Conservation (phyloP, 2,329 filamentous ascomycete genomes). For the Trichocomaceae sp. region DNA sequence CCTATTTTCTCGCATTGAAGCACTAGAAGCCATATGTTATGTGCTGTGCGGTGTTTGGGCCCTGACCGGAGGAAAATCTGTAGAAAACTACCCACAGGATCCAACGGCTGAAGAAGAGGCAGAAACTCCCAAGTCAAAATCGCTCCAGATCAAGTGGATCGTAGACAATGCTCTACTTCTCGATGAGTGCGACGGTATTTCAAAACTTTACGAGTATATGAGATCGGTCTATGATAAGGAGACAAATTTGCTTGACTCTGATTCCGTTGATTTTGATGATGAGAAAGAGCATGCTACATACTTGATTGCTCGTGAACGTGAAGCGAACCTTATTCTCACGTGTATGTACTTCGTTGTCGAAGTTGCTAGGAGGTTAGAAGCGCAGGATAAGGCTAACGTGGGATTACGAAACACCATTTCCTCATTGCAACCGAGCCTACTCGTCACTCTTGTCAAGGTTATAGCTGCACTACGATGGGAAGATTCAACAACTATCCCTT, state of each 20-base stretch:
- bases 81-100: conserved; percentile 26
- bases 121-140: conserved; percentile 43
- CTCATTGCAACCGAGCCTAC: conserved; percentile 58
- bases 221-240: conserved; percentile 35
- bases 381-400: conserved; percentile 19
- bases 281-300: conserved; percentile 30
- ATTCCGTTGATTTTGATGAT: conserved; percentile 19
- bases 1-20: conserved; percentile 38
- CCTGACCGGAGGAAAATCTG: conserved; percentile 51
- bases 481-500: conserved; percentile 45
- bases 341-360: conserved; percentile 39
- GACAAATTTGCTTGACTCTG: conserved; percentile 15
- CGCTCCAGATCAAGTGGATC: conserved; percentile 44
- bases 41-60: conserved; percentile 64
- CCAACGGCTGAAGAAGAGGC: conserved; percentile 30
- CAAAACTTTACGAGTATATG: conserved; percentile 32
- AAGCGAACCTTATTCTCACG: conserved; percentile 39
- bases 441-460: conserved; percentile 65
- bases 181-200: conserved; percentile 30
- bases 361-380: conserved; percentile 33
- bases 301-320: conserved; percentile 32
- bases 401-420: conserved; percentile 28
- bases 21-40: conserved; percentile 43
- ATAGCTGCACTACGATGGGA: conserved; percentile 68
- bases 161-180: conserved; percentile 36